Conservation (phyloP, 1,139 yeast species). For the Geotrichum histeridarum region DNA sequence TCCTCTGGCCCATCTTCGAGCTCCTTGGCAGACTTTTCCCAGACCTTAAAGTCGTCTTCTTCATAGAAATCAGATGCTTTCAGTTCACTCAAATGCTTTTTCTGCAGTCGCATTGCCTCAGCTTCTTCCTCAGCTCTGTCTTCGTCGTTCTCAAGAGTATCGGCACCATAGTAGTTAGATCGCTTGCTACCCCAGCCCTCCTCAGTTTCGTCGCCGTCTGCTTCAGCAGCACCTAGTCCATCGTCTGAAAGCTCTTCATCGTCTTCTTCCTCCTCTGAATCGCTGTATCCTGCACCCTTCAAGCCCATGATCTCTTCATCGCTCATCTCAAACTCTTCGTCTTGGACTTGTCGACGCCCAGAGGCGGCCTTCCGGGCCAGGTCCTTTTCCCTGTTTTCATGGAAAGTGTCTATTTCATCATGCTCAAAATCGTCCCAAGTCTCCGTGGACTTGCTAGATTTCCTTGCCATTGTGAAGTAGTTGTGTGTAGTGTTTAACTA, state of each 20-base stretch:
- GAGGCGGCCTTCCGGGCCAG: slow-evolving; percentile 12
- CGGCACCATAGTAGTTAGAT: slow-evolving; percentile 80
- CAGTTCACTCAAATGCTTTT: slow-evolving; percentile 73
- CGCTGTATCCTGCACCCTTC: slow-evolving; percentile 25
- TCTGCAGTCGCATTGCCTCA: slow-evolving; percentile 85
- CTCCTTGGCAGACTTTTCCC: slow-evolving; percentile 33
- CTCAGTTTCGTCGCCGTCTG: slow-evolving; percentile 47
- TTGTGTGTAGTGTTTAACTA: too few species aligned
- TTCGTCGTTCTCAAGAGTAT: slow-evolving; percentile 64
- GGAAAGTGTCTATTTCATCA: slow-evolving; percentile 19
- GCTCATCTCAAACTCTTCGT: slow-evolving; percentile 42
- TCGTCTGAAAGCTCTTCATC: slow-evolving; percentile 34
- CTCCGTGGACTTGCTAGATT: slow-evolving; percentile 10
- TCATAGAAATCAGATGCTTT: slow-evolving; percentile 79
- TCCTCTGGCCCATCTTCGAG: slow-evolving; percentile 29
- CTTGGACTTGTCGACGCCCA: slow-evolving; percentile 4
- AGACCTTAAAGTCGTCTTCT: slow-evolving; percentile 66
- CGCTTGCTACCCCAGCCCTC: slow-evolving; percentile 77
- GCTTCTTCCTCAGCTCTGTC: slow-evolving; percentile 74
- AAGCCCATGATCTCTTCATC: slow-evolving; percentile 50
- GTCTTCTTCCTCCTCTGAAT: slow-evolving; percentile 29
- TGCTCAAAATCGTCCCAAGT: slow-evolving; percentile 20
- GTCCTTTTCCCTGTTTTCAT: slow-evolving; percentile 15
- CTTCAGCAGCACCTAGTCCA: slow-evolving; percentile 29
- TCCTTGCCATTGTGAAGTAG: slow-evolving; percentile 15